Percentiles rank a stretch among this genome's conserved stretches.
These are phyloP conservation scores for Leucogyrophana mollusca DNA, from an alignment of 768 basidiomycete genomes.

Conservation along the genomic window DNA sequence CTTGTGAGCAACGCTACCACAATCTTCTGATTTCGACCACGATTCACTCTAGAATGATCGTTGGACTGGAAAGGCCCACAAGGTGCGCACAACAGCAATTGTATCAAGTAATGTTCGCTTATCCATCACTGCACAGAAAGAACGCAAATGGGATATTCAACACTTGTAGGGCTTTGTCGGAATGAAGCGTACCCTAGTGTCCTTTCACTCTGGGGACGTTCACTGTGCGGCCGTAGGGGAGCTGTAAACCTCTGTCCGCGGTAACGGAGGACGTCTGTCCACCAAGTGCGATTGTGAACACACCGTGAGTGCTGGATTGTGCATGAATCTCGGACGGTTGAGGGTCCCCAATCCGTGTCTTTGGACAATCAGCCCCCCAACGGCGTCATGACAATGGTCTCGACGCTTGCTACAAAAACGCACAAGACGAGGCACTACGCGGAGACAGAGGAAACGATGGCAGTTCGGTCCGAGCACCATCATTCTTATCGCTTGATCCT, in stretches of 20 bases:
- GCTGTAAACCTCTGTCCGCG: conserved; percentile 59
- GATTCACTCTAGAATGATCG: conserved; percentile 70
- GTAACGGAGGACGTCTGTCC: conserved; percentile 14
- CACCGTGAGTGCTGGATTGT: conserved; percentile 64
- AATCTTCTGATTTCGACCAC: background rate
- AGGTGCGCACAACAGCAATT: conserved; percentile 40
- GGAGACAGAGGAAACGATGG: conserved; percentile 89
- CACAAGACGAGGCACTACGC: conserved; percentile 84
- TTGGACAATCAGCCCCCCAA: conserved; percentile 46
- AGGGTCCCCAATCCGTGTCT: background rate
- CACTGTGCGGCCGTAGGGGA: conserved; percentile 86
- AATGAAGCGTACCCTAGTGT: conserved; percentile 65
- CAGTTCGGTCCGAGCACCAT: conserved; percentile 21
- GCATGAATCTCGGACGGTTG: background rate
- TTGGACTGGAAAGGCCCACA: conserved; percentile 83
- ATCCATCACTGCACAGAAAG: conserved; percentile 50
- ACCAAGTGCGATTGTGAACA: conserved; percentile 90
- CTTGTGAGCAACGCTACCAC: conserved; percentile 44
- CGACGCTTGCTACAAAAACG: conserved; percentile 69
- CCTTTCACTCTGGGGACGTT: conserved; percentile 90
- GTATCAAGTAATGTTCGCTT: background rate
- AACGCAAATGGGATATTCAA: conserved; percentile 87
- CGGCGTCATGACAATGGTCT: conserved; percentile 76
- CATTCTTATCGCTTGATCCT: background rate
- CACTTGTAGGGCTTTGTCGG: conserved; percentile 73